phyloP scores from a whole-genome alignment of 1,139 yeast genomes.

The Groenewaldozyma sp. region DNA sequence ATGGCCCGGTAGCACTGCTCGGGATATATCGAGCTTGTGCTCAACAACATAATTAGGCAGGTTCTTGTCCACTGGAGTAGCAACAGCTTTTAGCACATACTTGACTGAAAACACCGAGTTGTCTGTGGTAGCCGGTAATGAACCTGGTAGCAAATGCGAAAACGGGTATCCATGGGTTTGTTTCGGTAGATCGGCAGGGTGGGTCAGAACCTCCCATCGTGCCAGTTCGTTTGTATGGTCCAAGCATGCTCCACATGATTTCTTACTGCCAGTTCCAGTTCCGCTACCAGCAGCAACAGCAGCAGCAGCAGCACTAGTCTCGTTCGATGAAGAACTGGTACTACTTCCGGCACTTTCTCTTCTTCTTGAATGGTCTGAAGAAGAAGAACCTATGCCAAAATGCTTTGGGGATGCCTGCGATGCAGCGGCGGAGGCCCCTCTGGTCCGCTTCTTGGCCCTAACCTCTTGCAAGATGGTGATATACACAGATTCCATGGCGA shows the following conservation, averaged over 20 bases:
- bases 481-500: constrained; percentile 47
- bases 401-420: background rate
- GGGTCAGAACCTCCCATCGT: constrained; percentile 75
- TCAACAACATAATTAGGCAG: constrained; percentile 34
- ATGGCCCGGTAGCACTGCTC: constrained; percentile 74
- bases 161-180: constrained; percentile 88
- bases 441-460: constrained; percentile 17
- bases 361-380: background rate
- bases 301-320: background rate
- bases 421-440: background rate
- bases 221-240: constrained; percentile 54
- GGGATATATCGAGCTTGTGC: constrained; percentile 65
- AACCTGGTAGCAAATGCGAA: constrained; percentile 84
- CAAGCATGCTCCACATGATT: constrained; percentile 38
- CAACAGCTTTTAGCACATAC: constrained; percentile 66
- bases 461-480: constrained; percentile 64
- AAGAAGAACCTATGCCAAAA: background rate
- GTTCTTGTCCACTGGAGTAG: constrained; percentile 34
- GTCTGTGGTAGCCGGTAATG: constrained; percentile 72
- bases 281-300: constrained; percentile 9
- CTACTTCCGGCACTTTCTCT: background rate
- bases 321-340: background rate
- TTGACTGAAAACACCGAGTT: constrained; percentile 47
- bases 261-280: no score
- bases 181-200: constrained; percentile 41